These are phyloP conservation scores for Iris pallida DNA, from an alignment of 116 monocot species.

Conservation along the genomic window DNA sequence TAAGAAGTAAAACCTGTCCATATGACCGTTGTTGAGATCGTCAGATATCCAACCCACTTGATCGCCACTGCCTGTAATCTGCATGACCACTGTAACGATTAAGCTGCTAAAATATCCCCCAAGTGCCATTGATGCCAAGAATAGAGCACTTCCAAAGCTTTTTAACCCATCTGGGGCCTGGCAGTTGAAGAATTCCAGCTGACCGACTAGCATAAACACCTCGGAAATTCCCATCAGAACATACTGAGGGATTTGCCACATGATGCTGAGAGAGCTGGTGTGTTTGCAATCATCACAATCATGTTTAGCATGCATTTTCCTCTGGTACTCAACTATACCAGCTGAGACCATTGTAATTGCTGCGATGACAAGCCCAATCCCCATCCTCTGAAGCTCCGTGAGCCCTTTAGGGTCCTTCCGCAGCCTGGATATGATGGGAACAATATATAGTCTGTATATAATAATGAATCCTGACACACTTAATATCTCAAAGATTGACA, in stretches of 20 bases:
- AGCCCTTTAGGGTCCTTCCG: constrained; percentile 7
- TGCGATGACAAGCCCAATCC: constrained; percentile 37
- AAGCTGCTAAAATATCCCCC: constrained; percentile 51
- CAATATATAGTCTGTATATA: constrained; percentile 26
- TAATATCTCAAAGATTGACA: constrained; percentile 48
- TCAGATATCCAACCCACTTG: constrained; percentile 40
- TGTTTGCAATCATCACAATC: not conserved
- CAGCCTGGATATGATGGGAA: constrained; percentile 16
- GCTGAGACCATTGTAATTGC: constrained; percentile 38
- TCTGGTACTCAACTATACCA: constrained; percentile 39
- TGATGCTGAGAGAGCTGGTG: constrained; percentile 19
- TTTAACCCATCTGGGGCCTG: constrained; percentile 55
- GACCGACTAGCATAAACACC: constrained; percentile 54
- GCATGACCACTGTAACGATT: constrained; percentile 37
- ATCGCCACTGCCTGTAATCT: constrained; percentile 23
- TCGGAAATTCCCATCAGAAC: constrained; percentile 54
- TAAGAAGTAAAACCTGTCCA: constrained; percentile 54
- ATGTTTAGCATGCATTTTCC: constrained; percentile 3
- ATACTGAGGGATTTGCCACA: constrained; percentile 59
- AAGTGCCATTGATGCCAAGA: constrained; percentile 44
- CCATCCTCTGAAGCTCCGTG: constrained; percentile 55
- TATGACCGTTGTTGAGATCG: constrained; percentile 43
- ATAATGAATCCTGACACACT: constrained; percentile 32
- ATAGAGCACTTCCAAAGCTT: constrained; percentile 61
- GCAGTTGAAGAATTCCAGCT: constrained; percentile 63